Evolutionary conservation across 2,329 filamentous ascomycete species (phyloP).

Genomic region (Pochonia chlamydosporia): DNA sequence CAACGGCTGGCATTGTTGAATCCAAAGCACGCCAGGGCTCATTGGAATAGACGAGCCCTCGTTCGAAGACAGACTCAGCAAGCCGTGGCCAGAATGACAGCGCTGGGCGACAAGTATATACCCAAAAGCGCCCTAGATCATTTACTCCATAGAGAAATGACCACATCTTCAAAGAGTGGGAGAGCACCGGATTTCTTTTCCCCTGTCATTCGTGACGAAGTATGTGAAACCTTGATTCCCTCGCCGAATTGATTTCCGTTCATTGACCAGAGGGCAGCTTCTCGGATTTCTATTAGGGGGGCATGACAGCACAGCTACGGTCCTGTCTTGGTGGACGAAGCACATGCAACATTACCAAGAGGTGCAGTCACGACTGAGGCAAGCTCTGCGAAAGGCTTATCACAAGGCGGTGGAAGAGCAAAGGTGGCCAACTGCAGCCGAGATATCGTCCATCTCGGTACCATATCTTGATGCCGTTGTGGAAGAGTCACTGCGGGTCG

Average conservation of each 20-base stretch:
- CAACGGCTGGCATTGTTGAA: conserved; percentile 18
- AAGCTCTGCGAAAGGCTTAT: conserved; percentile 16
- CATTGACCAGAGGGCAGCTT: conserved; percentile 9
- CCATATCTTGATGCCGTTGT: conserved; percentile 32
- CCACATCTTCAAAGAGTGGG: conserved; percentile 21
- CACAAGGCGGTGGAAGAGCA: conserved; percentile 12
- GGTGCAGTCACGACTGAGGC: conserved; percentile 19
- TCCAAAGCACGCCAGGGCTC: conserved; percentile 18
- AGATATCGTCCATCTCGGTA: conserved; percentile 21
- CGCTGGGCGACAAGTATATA: conserved; percentile 4
- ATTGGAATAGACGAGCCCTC: conserved; percentile 17
- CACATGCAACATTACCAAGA: conserved; percentile 17
- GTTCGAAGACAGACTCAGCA: conserved; percentile 16
- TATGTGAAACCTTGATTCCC: conserved; percentile 8
- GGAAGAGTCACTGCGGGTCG: conserved; percentile 29
- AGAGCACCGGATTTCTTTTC: conserved; percentile 26
- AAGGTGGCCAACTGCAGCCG: conserved; percentile 22
- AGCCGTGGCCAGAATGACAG: conserved; percentile 14
- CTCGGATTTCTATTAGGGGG: conserved; percentile 24
- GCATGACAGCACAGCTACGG: conserved; percentile 22
- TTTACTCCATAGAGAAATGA: conserved; percentile 26
- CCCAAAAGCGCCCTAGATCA: conserved; percentile 24
- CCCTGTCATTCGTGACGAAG: conserved; percentile 28
- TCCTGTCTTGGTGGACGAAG: conserved; percentile 24
- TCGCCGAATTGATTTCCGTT: not conserved